Evolutionary conservation across 768 basidiomycete genomes (phyloP).

Genomic region (Phylloporus rhodoxanthus): DNA sequence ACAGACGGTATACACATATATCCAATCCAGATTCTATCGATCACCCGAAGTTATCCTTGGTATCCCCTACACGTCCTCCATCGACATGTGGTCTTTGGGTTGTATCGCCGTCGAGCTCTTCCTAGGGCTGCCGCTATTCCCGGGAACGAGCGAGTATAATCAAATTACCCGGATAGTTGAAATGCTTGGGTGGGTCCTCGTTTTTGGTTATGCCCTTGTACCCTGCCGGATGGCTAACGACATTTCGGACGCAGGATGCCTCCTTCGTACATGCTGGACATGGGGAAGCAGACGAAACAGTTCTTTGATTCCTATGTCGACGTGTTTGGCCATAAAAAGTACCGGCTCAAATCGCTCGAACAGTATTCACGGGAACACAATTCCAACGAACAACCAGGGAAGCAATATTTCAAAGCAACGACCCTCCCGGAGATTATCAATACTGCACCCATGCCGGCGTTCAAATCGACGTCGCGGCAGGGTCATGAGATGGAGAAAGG

Average conservation of each 20-base stretch:
- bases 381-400: conserved; percentile 94
- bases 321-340: conserved; percentile 73
- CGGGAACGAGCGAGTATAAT: conserved; percentile 99
- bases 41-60: conserved; percentile 96
- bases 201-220: background rate
- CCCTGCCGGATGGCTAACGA: conserved; percentile 1
- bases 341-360: conserved; percentile 83
- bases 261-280: conserved; percentile 88
- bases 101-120: conserved; percentile 99
- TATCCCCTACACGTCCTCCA: conserved; percentile 87
- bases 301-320: conserved; percentile 86
- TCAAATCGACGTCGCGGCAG: conserved; percentile 67
- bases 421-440: conserved; percentile 94
- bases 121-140: conserved; percentile 92
- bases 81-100: conserved; percentile 99
- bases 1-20: conserved; percentile 99
- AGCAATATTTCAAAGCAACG: conserved; percentile 96
- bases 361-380: conserved; percentile 95
- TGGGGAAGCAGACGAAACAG: conserved; percentile 89
- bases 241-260: conserved; percentile 55
- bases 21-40: conserved; percentile 97
- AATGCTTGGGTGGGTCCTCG: conserved; percentile 83
- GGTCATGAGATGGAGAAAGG: conserved; percentile 88
- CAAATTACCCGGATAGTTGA: conserved; percentile 95
- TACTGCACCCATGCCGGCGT: conserved; percentile 85